Conservation (phyloP, 768 basidiomycete genomes). For the Rossbeevera mucosa region DNA sequence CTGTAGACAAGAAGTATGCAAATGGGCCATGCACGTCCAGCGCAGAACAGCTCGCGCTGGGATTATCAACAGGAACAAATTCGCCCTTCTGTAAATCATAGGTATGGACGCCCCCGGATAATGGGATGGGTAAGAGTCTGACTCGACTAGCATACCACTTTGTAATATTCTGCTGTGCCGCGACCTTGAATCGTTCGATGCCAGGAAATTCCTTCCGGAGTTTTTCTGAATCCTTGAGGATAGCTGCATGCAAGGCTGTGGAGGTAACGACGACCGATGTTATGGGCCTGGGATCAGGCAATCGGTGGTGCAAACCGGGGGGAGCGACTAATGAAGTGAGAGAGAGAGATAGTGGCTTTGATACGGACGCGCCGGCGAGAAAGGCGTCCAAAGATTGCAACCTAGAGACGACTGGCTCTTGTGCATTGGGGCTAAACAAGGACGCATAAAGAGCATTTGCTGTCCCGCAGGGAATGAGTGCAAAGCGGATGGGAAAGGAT, state of each 20-base stretch:
- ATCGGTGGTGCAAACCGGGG: constrained; percentile 19
- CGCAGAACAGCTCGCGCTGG: constrained; percentile 31
- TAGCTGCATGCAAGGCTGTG: constrained; percentile 78
- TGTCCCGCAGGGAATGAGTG: constrained; percentile 75
- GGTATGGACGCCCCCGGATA: constrained; percentile 42
- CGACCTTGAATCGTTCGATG: constrained; percentile 82
- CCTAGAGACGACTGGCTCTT: constrained; percentile 36
- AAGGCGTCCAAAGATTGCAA: constrained; percentile 55
- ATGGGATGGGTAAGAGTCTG: constrained; percentile 48
- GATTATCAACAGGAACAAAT: constrained; percentile 45
- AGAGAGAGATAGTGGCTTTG: constrained; percentile 50
- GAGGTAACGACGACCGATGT: constrained; percentile 83
- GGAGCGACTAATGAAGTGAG: constrained; percentile 42
- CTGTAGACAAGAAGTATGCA: constrained; percentile 76
- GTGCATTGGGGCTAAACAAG: constrained; percentile 53
- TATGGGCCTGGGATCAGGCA: constrained; percentile 22
- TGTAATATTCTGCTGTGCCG: constrained; percentile 69
- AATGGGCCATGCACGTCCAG: constrained; percentile 71
- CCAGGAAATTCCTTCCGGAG: constrained; percentile 68
- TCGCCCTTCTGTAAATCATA: constrained; percentile 51
- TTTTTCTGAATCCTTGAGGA: constrained; percentile 76
- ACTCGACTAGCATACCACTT: constrained; percentile 65
- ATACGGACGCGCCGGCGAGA: constrained; percentile 34
- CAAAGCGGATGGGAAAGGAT: constrained; percentile 37
- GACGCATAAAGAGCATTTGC: constrained; percentile 88